Percentiles rank a stretch among this genome's conserved stretches.
phyloP scores from a whole-genome alignment of 352 stramenopile genomes.

The Globisporangium mamillatum region DNA sequence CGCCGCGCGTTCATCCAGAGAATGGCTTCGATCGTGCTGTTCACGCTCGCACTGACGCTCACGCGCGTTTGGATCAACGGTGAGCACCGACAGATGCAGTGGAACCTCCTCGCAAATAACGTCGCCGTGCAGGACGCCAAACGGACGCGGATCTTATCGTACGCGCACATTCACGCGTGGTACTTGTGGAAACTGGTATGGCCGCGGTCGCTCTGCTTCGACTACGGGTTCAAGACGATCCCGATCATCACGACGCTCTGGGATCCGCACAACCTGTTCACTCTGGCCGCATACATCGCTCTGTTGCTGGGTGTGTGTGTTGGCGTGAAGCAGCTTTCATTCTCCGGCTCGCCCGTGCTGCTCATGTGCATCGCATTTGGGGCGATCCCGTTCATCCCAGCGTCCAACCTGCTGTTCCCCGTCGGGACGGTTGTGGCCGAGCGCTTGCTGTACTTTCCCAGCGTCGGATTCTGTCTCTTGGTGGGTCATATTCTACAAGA shows the following conservation, averaged over 20 bases:
- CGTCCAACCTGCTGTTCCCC: slow-evolving; percentile 89
- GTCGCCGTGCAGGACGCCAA: slow-evolving; percentile 51
- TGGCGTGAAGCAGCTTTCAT: slow-evolving; percentile 20
- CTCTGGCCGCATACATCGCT: slow-evolving; percentile 51
- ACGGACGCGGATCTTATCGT: slow-evolving; percentile 57
- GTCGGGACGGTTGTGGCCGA: slow-evolving; percentile 90
- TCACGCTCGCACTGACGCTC: slow-evolving; percentile 25
- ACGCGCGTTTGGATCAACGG: slow-evolving; percentile 69
- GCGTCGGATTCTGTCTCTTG: slow-evolving; percentile 79
- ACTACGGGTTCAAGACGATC: slow-evolving; percentile 90
- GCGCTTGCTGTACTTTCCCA: slow-evolving; percentile 89
- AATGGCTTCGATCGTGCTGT: slow-evolving; percentile 10
- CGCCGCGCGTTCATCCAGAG: slow-evolving; percentile 7
- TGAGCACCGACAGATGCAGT: slow-evolving; percentile 60
- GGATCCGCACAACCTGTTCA: slow-evolving; percentile 63
- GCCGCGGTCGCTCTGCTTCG: slow-evolving; percentile 84
- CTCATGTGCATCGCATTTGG: slow-evolving; percentile 68
- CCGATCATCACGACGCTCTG: slow-evolving; percentile 49
- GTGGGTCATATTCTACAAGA: slow-evolving; percentile 37
- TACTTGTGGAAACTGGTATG: slow-evolving; percentile 90
- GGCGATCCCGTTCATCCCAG: slow-evolving; percentile 86
- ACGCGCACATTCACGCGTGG: slow-evolving; percentile 82
- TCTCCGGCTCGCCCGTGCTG: slow-evolving; percentile 27
- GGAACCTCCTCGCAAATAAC: slow-evolving; percentile 87
- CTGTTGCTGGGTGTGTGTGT: slow-evolving; percentile 34